Conservation (phyloP, 176 grass and related monocot genomes). For the Zea luxurians region DNA sequence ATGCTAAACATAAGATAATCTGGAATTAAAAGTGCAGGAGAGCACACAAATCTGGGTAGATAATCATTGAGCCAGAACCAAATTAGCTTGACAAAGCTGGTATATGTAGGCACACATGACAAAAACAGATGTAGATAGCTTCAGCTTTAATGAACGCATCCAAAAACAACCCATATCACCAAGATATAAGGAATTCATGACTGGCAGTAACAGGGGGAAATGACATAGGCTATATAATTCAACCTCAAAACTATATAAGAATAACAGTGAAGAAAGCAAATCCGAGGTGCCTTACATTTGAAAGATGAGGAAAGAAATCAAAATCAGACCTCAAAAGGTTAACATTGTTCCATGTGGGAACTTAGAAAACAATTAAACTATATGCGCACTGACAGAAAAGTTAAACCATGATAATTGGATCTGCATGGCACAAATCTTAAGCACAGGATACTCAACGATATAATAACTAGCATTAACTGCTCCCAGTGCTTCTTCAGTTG, state of each 20-base stretch:
- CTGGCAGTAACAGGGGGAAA: background rate
- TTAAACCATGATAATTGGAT: background rate
- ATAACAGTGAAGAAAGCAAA: background rate
- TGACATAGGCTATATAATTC: background rate
- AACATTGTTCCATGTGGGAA: background rate
- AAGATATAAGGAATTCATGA: constrained; percentile 13
- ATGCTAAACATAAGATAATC: constrained; percentile 35
- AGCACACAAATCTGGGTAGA: background rate
- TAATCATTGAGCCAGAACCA: constrained; percentile 2
- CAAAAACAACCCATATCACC: constrained; percentile 11
- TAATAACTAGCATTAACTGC: background rate
- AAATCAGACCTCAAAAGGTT: background rate
- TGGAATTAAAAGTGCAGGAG: constrained; percentile 9
- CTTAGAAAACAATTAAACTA: background rate
- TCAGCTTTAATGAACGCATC: background rate
- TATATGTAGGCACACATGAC: constrained; percentile 10
- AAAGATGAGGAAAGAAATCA: background rate
- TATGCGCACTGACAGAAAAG: background rate
- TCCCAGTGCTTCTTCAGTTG: background rate
- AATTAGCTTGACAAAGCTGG: constrained; percentile 7
- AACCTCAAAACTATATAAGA: background rate
- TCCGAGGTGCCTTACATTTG: background rate
- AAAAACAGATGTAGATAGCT: background rate
- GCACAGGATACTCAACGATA: background rate
- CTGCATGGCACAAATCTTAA: background rate